Base-by-base conservation (phyloP, 805 yeast species). In the Pichia gijzeniarum region DNA sequence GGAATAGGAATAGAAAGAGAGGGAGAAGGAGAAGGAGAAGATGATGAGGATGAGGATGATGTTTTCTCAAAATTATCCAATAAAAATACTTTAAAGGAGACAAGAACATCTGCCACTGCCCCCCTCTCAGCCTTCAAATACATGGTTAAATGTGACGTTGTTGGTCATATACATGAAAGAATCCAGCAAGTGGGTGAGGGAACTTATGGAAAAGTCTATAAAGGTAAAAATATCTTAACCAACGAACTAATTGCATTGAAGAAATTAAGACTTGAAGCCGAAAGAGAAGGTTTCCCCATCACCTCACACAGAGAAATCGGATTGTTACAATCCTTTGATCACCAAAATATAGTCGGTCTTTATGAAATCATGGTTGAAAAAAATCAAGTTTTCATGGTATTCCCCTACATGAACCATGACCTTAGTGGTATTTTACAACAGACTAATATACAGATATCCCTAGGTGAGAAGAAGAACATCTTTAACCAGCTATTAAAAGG, bases 141-240 rank as follows among this genome's bases (percentile, higher is more conserved):
- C 18, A 42, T 44, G 45, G 28, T 40, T 22, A 41, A 44, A 44
- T 39, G 43, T 37, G 31, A 37, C 8, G 36, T 44, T 21, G 30
- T 61, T 6, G 54, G 62, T 1, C 72, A 72, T 12, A 60, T 76
- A 2, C 88, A 84, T 61, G 82, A 82, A 52, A 70, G 90, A 44
- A 77, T 86, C 1, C 73, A 77, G 35, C 98, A 93, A 60, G 98
- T 93, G 5, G 99, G 99, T n/a, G 98, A 93, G 65, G 99, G 99
- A 9, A 93, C 98, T 0, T 93, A 93, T 62, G 99, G 99, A 17
- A 89, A 87, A 61, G 99, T 93, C 18, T 89, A 85, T 68, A 88
- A 89, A 59, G 96, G 96, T 0, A 71, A 70, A 40, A 89, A 93
- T 60, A 65, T 67, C 14, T 68, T 77, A 5, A 86, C 96, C 0